Evolutionary conservation across 73 alveolate species (phyloP).

Genomic region (Diophrys appendiculata): DNA sequence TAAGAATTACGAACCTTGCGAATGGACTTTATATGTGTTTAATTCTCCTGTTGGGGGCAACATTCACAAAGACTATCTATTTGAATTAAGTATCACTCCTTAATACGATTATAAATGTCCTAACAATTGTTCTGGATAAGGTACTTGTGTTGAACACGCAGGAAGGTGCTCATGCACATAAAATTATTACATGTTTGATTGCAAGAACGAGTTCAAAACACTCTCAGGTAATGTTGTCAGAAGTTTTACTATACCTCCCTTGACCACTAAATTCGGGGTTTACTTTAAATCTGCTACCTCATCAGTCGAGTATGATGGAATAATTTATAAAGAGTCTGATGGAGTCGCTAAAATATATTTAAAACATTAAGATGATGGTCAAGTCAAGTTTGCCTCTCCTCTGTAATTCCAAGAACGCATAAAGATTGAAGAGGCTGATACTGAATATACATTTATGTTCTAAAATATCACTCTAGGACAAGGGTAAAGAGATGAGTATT

Average conservation of each 20-base stretch:
- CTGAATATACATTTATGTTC: neutral
- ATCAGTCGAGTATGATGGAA: neutral
- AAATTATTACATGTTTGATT: neutral
- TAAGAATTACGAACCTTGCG: too few species aligned
- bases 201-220: neutral
- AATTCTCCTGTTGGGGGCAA: too few species aligned
- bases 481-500: neutral
- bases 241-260: neutral
- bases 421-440: neutral
- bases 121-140: too few species aligned
- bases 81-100: too few species aligned
- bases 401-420: neutral
- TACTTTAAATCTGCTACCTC: neutral
- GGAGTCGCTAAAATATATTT: neutral
- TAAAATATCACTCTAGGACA: neutral
- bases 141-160: neutral
- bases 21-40: too few species aligned
- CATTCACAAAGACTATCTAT: too few species aligned
- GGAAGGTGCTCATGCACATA: neutral
- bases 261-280: neutral
- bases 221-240: neutral
- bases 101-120: too few species aligned
- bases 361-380: neutral
- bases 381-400: neutral
- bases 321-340: neutral